Conservation (phyloP, 1,139 yeast genomes). For the Wickerhamomyces sp. region DNA sequence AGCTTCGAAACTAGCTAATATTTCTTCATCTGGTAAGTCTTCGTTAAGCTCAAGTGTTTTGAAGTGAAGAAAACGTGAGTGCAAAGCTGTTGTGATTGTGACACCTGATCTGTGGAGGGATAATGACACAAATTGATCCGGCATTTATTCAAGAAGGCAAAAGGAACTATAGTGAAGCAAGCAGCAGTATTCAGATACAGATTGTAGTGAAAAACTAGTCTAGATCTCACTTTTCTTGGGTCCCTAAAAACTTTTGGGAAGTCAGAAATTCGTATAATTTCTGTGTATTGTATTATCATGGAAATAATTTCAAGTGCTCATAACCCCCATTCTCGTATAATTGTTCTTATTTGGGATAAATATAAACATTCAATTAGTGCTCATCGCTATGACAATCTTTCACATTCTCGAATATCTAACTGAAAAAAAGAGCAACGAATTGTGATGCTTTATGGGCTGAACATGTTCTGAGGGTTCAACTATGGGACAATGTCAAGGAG, state of each 20-base stretch:
- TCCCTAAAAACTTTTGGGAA: no score
- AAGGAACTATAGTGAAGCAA: neutral
- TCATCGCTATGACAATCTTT: no score
- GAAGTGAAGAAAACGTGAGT: slow-evolving; percentile 8
- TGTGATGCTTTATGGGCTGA: neutral
- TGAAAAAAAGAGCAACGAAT: neutral
- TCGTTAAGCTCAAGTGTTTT: neutral
- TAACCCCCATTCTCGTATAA: no score
- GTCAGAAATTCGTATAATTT: no score
- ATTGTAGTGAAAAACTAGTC: neutral
- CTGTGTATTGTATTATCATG: no score
- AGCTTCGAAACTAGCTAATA: slow-evolving; percentile 4
- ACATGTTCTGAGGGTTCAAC: neutral
- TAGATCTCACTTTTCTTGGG: no score
- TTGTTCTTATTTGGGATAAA: no score
- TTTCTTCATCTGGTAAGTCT: neutral
- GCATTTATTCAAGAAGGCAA: neutral
- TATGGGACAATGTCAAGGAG: slow-evolving; percentile 20
- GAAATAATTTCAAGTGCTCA: no score
- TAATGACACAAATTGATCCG: neutral
- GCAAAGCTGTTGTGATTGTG: slow-evolving; percentile 1
- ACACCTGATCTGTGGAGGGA: neutral
- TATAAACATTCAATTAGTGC: no score
- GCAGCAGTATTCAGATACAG: neutral
- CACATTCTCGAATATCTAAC: neutral